A percentile compares a stretch with the other conserved stretches of the same genome.
Evolutionary conservation across 2,329 filamentous ascomycete genomes (phyloP).

Genomic region (Leptoxyphium fumago): DNA sequence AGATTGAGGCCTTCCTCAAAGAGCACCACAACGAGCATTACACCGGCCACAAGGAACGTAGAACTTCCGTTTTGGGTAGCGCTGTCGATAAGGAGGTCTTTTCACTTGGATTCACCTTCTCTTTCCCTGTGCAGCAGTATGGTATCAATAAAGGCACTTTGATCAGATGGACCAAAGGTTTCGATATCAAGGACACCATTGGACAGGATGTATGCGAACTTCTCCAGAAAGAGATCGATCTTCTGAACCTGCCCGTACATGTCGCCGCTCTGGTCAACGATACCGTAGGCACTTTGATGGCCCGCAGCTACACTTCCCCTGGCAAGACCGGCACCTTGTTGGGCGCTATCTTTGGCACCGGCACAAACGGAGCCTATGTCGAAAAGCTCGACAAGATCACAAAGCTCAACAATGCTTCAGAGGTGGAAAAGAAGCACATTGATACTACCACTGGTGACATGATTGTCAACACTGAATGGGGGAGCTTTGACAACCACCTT

Average conservation of each 20-base stretch:
- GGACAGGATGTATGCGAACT: constrained; percentile 90
- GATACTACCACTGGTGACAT: constrained; percentile 77
- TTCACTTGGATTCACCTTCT: constrained; percentile 96
- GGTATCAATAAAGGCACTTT: constrained; percentile 91
- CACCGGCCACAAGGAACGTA: constrained; percentile 38
- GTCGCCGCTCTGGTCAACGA: constrained; percentile 97
- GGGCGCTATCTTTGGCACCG: constrained; percentile 95
- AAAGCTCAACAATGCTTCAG: constrained; percentile 41
- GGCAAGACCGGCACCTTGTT: constrained; percentile 75
- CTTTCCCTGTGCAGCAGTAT: constrained; percentile 85
- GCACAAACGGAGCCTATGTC: constrained; percentile 93
- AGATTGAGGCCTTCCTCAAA: constrained; percentile 78
- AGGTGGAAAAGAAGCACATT: constrained; percentile 37
- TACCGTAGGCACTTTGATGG: constrained; percentile 95
- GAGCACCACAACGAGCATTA: constrained; percentile 83
- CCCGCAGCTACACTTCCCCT: constrained; percentile 83
- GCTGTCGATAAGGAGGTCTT: constrained; percentile 64
- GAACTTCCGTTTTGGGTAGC: constrained; percentile 11
- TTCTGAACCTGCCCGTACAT: constrained; percentile 70
- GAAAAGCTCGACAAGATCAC: constrained; percentile 78
- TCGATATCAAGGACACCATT: constrained; percentile 86
- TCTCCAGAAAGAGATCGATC: constrained; percentile 79
- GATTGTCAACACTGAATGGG: constrained; percentile 98
- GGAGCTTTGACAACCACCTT: constrained; percentile 89
- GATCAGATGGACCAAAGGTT: constrained; percentile 97